These are phyloP conservation scores for Solanum clarkiae DNA, from an alignment of 257 asterid species.

Conservation along the genomic window DNA sequence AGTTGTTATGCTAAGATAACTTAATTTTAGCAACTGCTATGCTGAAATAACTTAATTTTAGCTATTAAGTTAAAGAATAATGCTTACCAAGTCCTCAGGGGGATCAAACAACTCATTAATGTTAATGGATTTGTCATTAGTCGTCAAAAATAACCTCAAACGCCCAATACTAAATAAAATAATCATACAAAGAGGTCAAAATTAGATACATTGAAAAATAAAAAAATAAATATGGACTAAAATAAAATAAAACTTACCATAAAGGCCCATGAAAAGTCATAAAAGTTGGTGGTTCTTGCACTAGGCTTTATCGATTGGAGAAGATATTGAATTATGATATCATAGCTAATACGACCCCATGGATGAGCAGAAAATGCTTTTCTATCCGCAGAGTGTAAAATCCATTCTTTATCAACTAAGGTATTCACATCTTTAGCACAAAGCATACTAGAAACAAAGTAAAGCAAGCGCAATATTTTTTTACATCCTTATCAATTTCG, in stretches of 20 bases:
- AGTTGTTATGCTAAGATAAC: too few species aligned
- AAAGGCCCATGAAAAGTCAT: not conserved
- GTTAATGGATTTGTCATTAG: too few species aligned
- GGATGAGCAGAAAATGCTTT: not conserved
- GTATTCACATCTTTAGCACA: too few species aligned
- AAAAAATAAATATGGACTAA: not conserved
- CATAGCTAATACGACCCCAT: not conserved
- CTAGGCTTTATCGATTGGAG: too few species aligned
- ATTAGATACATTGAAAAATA: not conserved
- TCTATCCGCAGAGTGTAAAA: not conserved
- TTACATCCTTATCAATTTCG: too few species aligned
- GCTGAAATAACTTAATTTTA: too few species aligned
- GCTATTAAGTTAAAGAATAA: too few species aligned
- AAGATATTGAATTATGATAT: too few species aligned
- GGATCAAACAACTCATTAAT: not conserved
- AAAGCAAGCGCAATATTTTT: not conserved
- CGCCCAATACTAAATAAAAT: not conserved
- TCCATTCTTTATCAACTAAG: too few species aligned
- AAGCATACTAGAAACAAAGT: too few species aligned
- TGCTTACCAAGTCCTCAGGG: not conserved
- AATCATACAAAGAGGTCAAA: not conserved
- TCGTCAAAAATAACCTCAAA: too few species aligned
- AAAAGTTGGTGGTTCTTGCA: not conserved
- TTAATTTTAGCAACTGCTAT: too few species aligned
- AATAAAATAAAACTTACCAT: not conserved